These are phyloP conservation scores for Coemansia sp. DNA, from an alignment of 192 early-diverging fungal species.

Conservation along the genomic window DNA sequence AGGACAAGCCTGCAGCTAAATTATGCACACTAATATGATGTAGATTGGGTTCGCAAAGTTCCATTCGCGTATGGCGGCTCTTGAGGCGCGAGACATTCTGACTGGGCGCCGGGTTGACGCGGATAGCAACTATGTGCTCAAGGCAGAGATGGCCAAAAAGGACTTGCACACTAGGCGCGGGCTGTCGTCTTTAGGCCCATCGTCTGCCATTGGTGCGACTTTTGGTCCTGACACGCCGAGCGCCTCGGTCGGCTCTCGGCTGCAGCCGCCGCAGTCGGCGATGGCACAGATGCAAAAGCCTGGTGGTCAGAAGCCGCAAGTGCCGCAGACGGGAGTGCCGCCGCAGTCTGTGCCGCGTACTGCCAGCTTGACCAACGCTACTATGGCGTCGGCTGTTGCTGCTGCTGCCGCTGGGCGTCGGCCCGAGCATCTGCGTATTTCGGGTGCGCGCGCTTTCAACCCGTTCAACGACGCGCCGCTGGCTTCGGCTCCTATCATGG, in stretches of 20 bases:
- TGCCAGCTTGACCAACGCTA: conserved; percentile 37
- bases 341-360: conserved; percentile 30
- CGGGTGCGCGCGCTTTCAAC: conserved; percentile 47
- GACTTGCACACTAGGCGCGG: conserved; percentile 93
- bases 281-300: conserved; percentile 11
- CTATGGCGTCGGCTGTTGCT: conserved; percentile 30
- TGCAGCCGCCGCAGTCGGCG: conserved; percentile 19
- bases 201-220: conserved; percentile 38
- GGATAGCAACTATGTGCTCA: conserved; percentile 82
- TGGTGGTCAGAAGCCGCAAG: conserved; percentile 4
- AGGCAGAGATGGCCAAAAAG: conserved; percentile 99
- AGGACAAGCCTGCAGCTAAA: neutral
- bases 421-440: conserved; percentile 52
- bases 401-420: conserved; percentile 25
- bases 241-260: conserved; percentile 24
- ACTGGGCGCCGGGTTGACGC: conserved; percentile 91
- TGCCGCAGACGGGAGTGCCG: conserved; percentile 11
- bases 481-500: conserved; percentile 54
- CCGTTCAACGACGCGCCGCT: conserved; percentile 52
- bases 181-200: conserved; percentile 54
- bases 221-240: conserved; percentile 49
- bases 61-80: conserved; percentile 84
- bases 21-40: neutral
- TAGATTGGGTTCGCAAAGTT: conserved; percentile 99
- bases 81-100: conserved; percentile 88